Evolutionary conservation across 164 flowering plant genomes (phyloP).

Genomic region (Vitis rotundifolia): DNA sequence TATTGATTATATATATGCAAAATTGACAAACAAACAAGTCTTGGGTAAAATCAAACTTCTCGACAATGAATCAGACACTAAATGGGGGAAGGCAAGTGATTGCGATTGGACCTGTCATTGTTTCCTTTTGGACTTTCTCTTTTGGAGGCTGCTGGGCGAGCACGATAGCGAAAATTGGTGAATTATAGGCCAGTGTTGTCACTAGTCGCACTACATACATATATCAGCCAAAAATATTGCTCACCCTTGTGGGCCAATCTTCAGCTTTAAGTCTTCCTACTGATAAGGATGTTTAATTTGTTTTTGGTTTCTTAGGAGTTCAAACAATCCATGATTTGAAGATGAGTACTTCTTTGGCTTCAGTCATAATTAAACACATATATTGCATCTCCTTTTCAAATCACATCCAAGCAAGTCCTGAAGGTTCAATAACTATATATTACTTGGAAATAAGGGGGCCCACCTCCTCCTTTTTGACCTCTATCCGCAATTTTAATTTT

Average conservation of each 20-base stretch:
- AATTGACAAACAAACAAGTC: not conserved
- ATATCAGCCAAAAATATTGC: not conserved
- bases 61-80: constrained; percentile 1
- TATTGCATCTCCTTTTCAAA: no score
- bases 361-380: no score
- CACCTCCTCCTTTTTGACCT: no score
- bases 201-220: constrained; percentile 3
- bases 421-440: no score
- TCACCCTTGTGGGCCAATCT: constrained; percentile 8
- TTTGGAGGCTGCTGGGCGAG: constrained; percentile 15
- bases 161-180: not conserved
- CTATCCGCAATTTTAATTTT: no score
- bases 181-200: constrained; percentile 1
- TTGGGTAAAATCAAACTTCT: not conserved
- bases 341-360: no score
- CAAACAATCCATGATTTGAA: no score
- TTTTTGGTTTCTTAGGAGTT: no score
- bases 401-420: no score
- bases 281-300: not conserved
- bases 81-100: not conserved
- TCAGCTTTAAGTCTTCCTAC: constrained; percentile 3
- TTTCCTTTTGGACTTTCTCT: constrained; percentile 12
- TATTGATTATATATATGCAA: not conserved
- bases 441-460: no score
- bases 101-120: not conserved